Base-by-base conservation (phyloP, 441 rosid species). In the Populus hybrid region DNA sequence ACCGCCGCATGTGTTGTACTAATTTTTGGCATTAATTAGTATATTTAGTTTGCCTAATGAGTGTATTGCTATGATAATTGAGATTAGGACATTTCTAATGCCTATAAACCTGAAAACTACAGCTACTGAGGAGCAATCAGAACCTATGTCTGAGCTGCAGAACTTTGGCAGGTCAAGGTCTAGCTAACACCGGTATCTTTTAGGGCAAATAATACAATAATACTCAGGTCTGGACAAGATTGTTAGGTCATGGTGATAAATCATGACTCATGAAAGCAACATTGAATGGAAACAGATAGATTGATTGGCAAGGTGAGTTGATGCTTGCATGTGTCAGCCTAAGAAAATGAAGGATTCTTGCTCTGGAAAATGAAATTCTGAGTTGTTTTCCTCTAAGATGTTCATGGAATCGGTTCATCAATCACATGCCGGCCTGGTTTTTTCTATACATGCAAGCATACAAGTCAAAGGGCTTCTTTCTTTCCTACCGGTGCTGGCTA, bases 41-140 rank as follows among this genome's bases (percentile, higher is more conserved):
- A 23, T 19, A 30, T 78, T 71, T 67, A 21, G 81, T 71, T 82
- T 83, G 67, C 61, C 77, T 69, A 78, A 79, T 75, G 26, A 30
- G 71, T 30, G 34, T 61, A 61, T 59, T n/a, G 64, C 9, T 32
- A 23, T 40, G 19, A 67, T 67, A 16, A 32, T 61, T 21, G 28
- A 61, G 11, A 14, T 46, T 4, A 46, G 18, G 57, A 14, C 24
- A 61, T 23, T 21, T 61, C 2, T 34, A 32, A 4, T 6, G 1
- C 5, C 70, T 30, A 67, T 32, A 18, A 19, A 32, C 71, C 34
- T 19, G 3, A 32, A 19, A 21, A 61, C 9, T 19, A 19, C 0
- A 18, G 63, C n/a, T 19, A 19, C 5, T 0, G 21, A 19, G 63
- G 23, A 19, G 9, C 7, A 30, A 6, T 16, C 5, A 68, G 46